Base-by-base conservation (phyloP, 495 filamentous ascomycete genomes). In the Penicillium silybi region DNA sequence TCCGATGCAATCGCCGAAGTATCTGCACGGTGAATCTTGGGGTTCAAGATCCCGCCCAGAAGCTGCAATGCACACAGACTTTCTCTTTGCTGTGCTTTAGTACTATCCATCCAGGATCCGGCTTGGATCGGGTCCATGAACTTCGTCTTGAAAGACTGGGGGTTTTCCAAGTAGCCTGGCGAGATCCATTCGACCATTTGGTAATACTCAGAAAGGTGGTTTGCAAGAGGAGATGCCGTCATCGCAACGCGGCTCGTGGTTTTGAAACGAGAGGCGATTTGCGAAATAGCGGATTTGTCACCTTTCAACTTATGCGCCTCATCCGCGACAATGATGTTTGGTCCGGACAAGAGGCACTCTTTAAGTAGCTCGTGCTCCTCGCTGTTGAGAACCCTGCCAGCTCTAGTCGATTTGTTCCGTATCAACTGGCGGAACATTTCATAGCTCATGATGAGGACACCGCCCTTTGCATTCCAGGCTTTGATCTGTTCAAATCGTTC, bases 121-220 rank as follows among this genome's bases (percentile, higher is more conserved):
- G 76, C 68, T 20, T 80, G 65, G 52, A 97, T 96, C 0, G 89
- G 89, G 13, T 82, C 78, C 4, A 81, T 73, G 56, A 87, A 97
- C 22, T 82, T 75, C 0, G 73, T 63, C 35, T 71, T 74, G 64
- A 97, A 97, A 59, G 90, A 83, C 0, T 50, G 50, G 3, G 69
- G 57, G 6, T 78, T 74, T 15, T 88, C 90, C 4, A 97, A 74
- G 57, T 88, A 96, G 23, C 79, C 80, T 2, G 89, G 87, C 4
- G 88, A 81, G 29, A 93, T 83, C 91, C 91, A 97, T 46, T 92
- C 83, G 44, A 97, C 85, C 82, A 96, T 87, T 7, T 85, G 65
- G 58, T 84, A 89, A 59, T 95, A 95, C 53, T 97, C 91, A 37
- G 74, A 65, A 2, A 96, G 78, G 32, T 87, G 86, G 59, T 95